These are phyloP conservation scores for Chrysoporthe austroafricana DNA, from an alignment of 2,329 filamentous ascomycete species.

Conservation along the genomic window DNA sequence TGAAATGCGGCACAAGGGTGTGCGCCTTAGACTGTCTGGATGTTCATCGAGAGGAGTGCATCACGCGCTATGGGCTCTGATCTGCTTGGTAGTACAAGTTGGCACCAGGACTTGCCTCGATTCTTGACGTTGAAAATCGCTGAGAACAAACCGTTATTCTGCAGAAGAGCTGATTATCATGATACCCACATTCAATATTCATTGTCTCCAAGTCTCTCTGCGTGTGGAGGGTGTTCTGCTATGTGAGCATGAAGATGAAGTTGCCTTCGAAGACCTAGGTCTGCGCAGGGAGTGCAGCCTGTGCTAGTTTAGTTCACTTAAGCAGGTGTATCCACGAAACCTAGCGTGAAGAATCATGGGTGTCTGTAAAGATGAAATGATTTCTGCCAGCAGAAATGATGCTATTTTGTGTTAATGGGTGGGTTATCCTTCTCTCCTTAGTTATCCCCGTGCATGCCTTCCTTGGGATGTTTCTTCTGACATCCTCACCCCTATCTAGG, in stretches of 20 bases:
- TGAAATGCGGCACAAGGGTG: conserved; percentile 77
- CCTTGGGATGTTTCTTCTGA: no score
- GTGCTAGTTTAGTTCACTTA: no score
- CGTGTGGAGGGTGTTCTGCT: neutral
- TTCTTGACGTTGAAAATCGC: neutral
- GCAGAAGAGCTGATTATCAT: conserved; percentile 4
- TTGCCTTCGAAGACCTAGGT: neutral
- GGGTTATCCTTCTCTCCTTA: no score
- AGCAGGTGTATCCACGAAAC: no score
- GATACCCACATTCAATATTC: conserved; percentile 15
- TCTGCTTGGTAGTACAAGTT: neutral
- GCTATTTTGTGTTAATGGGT: no score
- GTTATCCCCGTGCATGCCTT: no score
- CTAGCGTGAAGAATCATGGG: neutral
- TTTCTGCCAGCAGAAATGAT: no score
- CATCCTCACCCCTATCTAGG: no score
- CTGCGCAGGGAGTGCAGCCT: no score
- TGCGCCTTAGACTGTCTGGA: conserved; percentile 77
- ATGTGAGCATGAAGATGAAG: neutral
- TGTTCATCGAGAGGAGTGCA: conserved; percentile 72
- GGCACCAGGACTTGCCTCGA: neutral
- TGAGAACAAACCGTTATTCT: neutral
- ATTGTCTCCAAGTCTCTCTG: neutral
- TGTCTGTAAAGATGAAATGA: no score
- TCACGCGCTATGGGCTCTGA: conserved; percentile 63